Base-by-base conservation (phyloP, 495 filamentous ascomycete genomes). In the Umbilicaria muhlenbergii region DNA sequence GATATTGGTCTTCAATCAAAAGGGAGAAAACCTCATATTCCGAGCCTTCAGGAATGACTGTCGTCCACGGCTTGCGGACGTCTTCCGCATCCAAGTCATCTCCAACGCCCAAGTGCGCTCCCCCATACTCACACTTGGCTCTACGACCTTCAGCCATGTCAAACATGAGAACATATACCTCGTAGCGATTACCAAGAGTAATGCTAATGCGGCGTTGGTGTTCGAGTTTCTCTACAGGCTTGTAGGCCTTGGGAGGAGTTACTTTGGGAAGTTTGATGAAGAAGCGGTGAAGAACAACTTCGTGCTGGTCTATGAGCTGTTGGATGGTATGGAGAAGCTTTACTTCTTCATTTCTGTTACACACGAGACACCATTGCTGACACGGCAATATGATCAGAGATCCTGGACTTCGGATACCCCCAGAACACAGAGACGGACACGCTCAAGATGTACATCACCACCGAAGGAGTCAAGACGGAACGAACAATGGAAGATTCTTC, bases 261-360 rank as follows among this genome's bases (percentile, higher is more conserved):
- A 99, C 61, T 99, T 99, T 71, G 91, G 86, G 51, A 95, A 96
- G 59, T 92, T 99, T 53, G 91, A 99, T 60, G 91, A 99, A 71
- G 91, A 99, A 62, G 92, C 91, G 36, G 88, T 99, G 48, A 99
- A 99, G 77, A 95, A 94, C 60, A 99, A 99, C 63, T 99, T 99
- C 64, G 92, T 99, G 48, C 68, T 96, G 44, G 85, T 99, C 37
- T 99, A 99, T 65, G 92, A 99, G 71, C 74, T 99, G 44, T 69
- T 99, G 44, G 92, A 99, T 66, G 88, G 88, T 92, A 47, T n/a
- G 42, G 70, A 28, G 8, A 28, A 28, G 24, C 8, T 28, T 62
- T 38, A 16, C 32, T 6, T 44, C 11, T 5, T 19, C 14, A 17
- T 32, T 15, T 15, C 18, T 42, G 5, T 18, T 18, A 12, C 10